phyloP scores from a whole-genome alignment of 2,329 filamentous ascomycete genomes.

The Botryosphaeria agaves region DNA sequence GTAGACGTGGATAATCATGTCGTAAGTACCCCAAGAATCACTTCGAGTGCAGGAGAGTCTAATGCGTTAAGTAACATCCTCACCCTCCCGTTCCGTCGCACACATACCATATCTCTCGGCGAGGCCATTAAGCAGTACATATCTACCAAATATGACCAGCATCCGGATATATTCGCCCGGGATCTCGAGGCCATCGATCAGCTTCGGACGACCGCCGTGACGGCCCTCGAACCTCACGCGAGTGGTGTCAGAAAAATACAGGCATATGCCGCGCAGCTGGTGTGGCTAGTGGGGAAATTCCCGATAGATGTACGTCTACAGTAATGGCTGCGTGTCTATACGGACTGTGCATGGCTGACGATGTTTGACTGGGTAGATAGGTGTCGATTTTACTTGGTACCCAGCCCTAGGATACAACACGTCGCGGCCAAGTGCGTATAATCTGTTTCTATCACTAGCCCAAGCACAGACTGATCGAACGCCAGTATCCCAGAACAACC shows the following conservation, averaged over 20 bases:
- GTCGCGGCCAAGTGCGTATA: slow-evolving; percentile 39
- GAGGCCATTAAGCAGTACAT: slow-evolving; percentile 87
- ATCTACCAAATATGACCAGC: slow-evolving; percentile 95
- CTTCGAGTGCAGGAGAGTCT: no score
- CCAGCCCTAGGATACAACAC: slow-evolving; percentile 82
- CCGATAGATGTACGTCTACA: slow-evolving; percentile 59
- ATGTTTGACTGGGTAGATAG: slow-evolving; percentile 40
- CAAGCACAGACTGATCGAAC: slow-evolving; percentile 4
- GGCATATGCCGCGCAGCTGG: slow-evolving; percentile 77
- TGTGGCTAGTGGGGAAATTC: slow-evolving; percentile 90
- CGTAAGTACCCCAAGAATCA: no score
- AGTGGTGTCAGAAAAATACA: slow-evolving; percentile 82
- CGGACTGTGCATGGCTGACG: no score
- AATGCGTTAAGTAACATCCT: slow-evolving; percentile 57
- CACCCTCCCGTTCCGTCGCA: slow-evolving; percentile 75
- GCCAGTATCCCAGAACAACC: slow-evolving; percentile 42
- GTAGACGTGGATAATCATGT: no score
- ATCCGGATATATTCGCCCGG: slow-evolving; percentile 86
- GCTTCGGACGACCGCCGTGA: slow-evolving; percentile 70
- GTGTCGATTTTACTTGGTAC: slow-evolving; percentile 94
- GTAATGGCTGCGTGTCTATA: neutral
- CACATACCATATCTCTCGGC: slow-evolving; percentile 60
- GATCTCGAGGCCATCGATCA: slow-evolving; percentile 78
- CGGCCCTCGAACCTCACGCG: slow-evolving; percentile 71
- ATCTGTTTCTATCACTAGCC: no score